Evolutionary conservation across 345 rosid species (phyloP).

Genomic region (Eucalyptus camaldulensis): DNA sequence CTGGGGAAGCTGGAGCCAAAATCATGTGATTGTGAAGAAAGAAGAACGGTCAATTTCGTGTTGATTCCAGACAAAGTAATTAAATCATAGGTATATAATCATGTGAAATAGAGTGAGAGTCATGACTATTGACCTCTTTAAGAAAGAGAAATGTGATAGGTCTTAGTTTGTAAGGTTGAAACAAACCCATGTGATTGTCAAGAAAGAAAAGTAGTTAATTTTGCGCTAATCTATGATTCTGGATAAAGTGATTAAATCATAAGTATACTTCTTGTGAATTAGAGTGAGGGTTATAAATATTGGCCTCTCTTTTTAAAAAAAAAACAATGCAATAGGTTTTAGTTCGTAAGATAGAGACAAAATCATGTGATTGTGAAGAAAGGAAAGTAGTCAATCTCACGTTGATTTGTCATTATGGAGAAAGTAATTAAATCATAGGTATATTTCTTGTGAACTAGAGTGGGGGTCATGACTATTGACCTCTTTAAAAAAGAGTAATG

Average conservation of each 20-base stretch:
- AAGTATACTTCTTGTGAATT: background rate
- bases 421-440: background rate
- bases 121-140: background rate
- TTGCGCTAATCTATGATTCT: too few species aligned
- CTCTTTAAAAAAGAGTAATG: background rate
- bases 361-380: too few species aligned
- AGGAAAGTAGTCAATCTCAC: background rate
- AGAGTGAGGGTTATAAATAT: background rate
- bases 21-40: background rate
- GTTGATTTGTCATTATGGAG: background rate
- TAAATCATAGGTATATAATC: background rate
- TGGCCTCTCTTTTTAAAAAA: background rate
- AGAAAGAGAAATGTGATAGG: background rate
- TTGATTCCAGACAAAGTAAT: background rate
- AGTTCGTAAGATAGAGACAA: background rate
- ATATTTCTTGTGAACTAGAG: background rate
- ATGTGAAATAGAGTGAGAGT: background rate
- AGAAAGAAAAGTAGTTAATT: background rate
- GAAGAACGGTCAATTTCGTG: background rate
- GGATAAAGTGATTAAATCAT: background rate
- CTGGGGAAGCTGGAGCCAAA: background rate
- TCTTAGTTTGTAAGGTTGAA: background rate
- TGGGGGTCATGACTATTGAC: background rate
- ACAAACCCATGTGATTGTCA: background rate
- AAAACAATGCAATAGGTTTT: background rate